Evolutionary conservation across 169 alveolate species (phyloP).

Genomic region (Miamiensis avidus): DNA sequence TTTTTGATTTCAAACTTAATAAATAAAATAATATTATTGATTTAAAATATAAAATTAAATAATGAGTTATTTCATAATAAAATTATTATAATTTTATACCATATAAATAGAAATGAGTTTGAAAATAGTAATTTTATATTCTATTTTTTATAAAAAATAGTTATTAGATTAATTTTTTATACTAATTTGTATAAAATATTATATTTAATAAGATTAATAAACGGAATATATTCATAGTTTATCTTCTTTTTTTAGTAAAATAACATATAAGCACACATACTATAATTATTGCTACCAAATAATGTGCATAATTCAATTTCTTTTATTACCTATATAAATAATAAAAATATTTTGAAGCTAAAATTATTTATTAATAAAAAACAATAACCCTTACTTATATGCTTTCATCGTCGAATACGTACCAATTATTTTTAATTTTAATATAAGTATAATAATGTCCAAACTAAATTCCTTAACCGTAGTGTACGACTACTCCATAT

Average conservation of each 20-base stretch:
- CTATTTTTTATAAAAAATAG: too few relatives aligned
- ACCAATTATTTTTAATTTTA: slow-evolving; percentile 59
- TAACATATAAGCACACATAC: not conserved
- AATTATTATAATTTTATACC: too few relatives aligned
- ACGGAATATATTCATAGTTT: too few relatives aligned
- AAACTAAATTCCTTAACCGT: slow-evolving; percentile 63
- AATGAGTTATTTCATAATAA: too few relatives aligned
- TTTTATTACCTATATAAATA: slow-evolving; percentile 13
- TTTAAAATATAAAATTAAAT: too few relatives aligned
- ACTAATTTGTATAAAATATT: too few relatives aligned
- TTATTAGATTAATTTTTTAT: too few relatives aligned
- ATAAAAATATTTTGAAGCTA: not conserved
- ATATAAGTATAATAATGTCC: slow-evolving; percentile 73
- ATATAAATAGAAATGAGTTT: too few relatives aligned
- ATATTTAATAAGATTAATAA: too few relatives aligned
- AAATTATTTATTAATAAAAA: not conserved
- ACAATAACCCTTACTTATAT: slow-evolving; percentile 17
- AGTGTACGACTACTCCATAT: slow-evolving; percentile 65
- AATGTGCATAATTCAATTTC: slow-evolving; percentile 22
- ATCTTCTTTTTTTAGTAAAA: not conserved
- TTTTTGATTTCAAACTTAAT: too few relatives aligned
- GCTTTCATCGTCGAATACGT: slow-evolving; percentile 69
- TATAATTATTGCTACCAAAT: slow-evolving; percentile 27
- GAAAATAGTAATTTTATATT: too few relatives aligned
- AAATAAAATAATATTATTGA: too few relatives aligned